Evolutionary conservation across 805 yeast genomes (phyloP).

Genomic region (Saccharomyces eubayanus): DNA sequence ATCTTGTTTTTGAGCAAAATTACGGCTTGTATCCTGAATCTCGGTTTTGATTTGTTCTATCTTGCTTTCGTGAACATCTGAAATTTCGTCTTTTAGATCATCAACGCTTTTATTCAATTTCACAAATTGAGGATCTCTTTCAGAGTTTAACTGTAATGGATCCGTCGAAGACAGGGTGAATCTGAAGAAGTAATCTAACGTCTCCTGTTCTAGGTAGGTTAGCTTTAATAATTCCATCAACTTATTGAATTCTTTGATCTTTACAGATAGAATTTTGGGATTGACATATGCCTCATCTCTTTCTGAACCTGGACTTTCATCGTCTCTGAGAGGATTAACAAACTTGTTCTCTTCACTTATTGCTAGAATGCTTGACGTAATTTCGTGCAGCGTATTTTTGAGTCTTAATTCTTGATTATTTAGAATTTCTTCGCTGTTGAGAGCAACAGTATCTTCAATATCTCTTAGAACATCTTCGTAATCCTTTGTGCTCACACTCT

Average conservation of each 20-base stretch:
- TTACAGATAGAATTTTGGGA: conserved; percentile 10
- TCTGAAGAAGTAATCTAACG: conserved; percentile 27
- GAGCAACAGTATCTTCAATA: conserved; percentile 12
- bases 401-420: conserved; percentile 17
- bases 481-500: background rate
- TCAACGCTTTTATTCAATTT: conserved; percentile 16
- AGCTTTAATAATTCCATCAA: conserved; percentile 18
- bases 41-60: conserved; percentile 15
- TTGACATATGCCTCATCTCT: conserved; percentile 3
- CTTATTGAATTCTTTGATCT: conserved; percentile 15
- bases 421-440: conserved; percentile 13
- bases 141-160: conserved; percentile 13
- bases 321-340: conserved; percentile 4
- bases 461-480: conserved; percentile 7
- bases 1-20: conserved; percentile 15
- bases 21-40: conserved; percentile 11
- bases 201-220: conserved; percentile 28
- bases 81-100: conserved; percentile 12
- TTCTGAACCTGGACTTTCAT: background rate
- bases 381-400: conserved; percentile 13
- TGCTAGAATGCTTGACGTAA: conserved; percentile 16
- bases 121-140: conserved; percentile 19
- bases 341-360: conserved; percentile 18
- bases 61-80: conserved; percentile 12
- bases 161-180: conserved; percentile 21